Percentiles rank a stretch among this genome's conserved stretches.
These are phyloP conservation scores for Trichoderma polysporum DNA, from an alignment of 2,329 filamentous ascomycete genomes.

Conservation along the genomic window DNA sequence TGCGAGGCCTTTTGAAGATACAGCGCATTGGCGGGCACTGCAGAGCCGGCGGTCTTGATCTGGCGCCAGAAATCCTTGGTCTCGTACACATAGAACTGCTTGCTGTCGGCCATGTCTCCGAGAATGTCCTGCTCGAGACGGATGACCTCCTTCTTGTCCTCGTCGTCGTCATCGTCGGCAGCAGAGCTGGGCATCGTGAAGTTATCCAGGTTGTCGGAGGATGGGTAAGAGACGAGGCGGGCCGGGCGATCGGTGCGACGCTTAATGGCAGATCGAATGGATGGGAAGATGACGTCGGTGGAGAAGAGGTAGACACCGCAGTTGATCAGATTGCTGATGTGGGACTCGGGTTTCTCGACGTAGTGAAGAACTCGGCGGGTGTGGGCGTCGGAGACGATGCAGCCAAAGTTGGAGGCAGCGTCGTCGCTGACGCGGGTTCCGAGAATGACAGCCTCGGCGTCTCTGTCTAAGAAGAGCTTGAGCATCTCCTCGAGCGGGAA, in stretches of 20 bases:
- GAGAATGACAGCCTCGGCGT: conserved; percentile 94
- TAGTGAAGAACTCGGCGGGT: conserved; percentile 96
- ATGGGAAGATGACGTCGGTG: conserved; percentile 93
- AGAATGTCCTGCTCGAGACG: conserved; percentile 97
- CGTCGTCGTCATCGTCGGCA: conserved; percentile 43
- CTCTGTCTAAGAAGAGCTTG: conserved; percentile 87
- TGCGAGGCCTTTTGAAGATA: conserved; percentile 96
- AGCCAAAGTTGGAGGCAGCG: conserved; percentile 92
- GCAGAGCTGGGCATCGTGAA: conserved; percentile 46
- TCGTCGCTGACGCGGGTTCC: conserved; percentile 90
- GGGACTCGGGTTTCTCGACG: conserved; percentile 94
- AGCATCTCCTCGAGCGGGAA: conserved; percentile 97
- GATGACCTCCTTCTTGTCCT: conserved; percentile 78
- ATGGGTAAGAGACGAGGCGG: conserved; percentile 90
- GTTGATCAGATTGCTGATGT: conserved; percentile 98
- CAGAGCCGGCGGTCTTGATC: conserved; percentile 98
- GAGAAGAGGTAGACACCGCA: conserved; percentile 98
- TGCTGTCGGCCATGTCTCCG: conserved; percentile 91
- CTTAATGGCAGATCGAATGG: conserved; percentile 92
- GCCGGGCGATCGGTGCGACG: conserved; percentile 81
- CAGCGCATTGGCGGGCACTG: conserved; percentile 92
- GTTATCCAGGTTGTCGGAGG: conserved; percentile 85
- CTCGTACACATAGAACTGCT: conserved; percentile 97
- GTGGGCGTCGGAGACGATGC: conserved; percentile 92
- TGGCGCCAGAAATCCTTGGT: conserved; percentile 99